These are phyloP conservation scores for Fomes fomentarius DNA, from an alignment of 1,284 basidiomycete genomes.

Conservation along the genomic window DNA sequence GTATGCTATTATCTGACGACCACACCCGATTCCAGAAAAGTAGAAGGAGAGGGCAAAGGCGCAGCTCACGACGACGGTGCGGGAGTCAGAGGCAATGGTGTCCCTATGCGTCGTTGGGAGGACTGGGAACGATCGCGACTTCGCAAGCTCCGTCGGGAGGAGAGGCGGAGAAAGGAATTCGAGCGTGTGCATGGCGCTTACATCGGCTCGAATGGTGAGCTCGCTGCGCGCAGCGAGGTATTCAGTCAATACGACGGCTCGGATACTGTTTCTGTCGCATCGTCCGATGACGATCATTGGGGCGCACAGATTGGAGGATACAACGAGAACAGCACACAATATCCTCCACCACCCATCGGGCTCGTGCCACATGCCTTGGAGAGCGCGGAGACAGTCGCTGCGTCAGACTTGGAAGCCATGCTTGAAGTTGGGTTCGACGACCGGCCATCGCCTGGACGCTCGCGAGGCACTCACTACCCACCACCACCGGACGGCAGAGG, in stretches of 20 bases:
- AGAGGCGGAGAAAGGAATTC: conserved; percentile 80
- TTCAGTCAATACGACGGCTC: conserved; percentile 72
- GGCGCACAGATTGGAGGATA: conserved; percentile 85
- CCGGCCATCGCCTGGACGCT: conserved; percentile 41
- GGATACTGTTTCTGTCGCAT: conserved; percentile 77
- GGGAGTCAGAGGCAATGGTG: conserved; percentile 56
- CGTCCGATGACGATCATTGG: conserved; percentile 95
- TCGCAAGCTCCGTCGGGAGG: conserved; percentile 90
- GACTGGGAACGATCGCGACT: conserved; percentile 99
- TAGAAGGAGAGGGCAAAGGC: conserved; percentile 85
- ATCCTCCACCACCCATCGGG: conserved; percentile 83
- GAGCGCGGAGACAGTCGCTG: conserved; percentile 67
- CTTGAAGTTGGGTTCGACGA: conserved; percentile 89
- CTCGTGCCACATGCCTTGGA: conserved; percentile 53
- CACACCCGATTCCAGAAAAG: conserved; percentile 65
- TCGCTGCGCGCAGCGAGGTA: conserved; percentile 56
- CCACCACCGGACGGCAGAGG: conserved; percentile 55
- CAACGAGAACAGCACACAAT: conserved; percentile 81
- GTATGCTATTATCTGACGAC: not conserved
- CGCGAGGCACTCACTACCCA: conserved; percentile 55
- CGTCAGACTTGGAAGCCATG: conserved; percentile 85
- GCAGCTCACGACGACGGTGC: conserved; percentile 77
- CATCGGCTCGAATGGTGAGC: conserved; percentile 61
- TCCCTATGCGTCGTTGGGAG: conserved; percentile 96
- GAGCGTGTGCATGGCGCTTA: conserved; percentile 77